Evolutionary conservation across 1,284 basidiomycete genomes (phyloP).

Genomic region (Sporisorium graminicola): DNA sequence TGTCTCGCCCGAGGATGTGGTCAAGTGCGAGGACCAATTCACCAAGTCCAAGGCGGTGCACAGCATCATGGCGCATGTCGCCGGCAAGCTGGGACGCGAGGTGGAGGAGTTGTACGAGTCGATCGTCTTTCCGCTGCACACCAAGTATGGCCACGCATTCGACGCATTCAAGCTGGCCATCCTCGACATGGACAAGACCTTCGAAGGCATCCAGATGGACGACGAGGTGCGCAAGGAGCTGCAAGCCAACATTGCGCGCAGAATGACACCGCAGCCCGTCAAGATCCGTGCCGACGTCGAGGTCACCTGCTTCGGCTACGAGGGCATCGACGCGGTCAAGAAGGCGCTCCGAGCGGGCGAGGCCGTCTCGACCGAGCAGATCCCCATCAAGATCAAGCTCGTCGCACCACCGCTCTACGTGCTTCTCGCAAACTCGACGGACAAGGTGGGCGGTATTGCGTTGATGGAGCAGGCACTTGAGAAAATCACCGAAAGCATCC

Average conservation of each 20-base stretch:
- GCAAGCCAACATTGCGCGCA: slow-evolving; percentile 87
- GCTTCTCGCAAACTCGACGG: slow-evolving; percentile 93
- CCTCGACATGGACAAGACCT: slow-evolving; percentile 82
- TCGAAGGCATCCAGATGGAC: slow-evolving; percentile 77
- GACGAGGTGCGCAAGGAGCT: slow-evolving; percentile 79
- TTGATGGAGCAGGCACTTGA: slow-evolving; percentile 93
- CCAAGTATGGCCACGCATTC: slow-evolving; percentile 93
- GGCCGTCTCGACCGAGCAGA: slow-evolving; percentile 83
- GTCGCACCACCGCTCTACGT: slow-evolving; percentile 98
- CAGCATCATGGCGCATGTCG: slow-evolving; percentile 67
- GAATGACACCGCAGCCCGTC: slow-evolving; percentile 97
- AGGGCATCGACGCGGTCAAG: slow-evolving; percentile 98
- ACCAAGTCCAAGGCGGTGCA: slow-evolving; percentile 86
- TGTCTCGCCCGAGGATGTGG: slow-evolving; percentile 98
- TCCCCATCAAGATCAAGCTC: slow-evolving; percentile 96
- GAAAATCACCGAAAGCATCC: slow-evolving; percentile 86
- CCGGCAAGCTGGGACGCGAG: slow-evolving; percentile 61
- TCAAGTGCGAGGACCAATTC: slow-evolving; percentile 97
- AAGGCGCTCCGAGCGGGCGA: slow-evolving; percentile 90
- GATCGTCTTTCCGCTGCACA: slow-evolving; percentile 92
- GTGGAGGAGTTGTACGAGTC: slow-evolving; percentile 90
- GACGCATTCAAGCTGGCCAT: slow-evolving; percentile 97
- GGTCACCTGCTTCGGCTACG: slow-evolving; percentile 94
- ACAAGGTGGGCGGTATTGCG: slow-evolving; percentile 94
- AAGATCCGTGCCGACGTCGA: slow-evolving; percentile 98